A percentile compares a stretch with the other conserved stretches of the same genome.
Conservation (phyloP, 23 red algal genomes). For the Porphyridium purpureum region DNA sequence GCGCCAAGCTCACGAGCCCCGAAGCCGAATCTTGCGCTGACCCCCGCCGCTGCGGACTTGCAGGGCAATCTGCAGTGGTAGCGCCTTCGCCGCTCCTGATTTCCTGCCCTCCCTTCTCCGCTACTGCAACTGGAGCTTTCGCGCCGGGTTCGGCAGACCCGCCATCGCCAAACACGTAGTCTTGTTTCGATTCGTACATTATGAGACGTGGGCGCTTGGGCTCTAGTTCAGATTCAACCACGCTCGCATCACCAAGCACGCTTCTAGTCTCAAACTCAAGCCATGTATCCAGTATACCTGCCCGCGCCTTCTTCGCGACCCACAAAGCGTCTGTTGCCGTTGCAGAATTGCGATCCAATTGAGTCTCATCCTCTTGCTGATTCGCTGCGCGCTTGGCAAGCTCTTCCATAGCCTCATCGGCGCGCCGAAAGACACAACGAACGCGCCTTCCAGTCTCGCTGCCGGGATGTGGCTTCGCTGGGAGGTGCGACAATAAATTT, state of each 20-base stretch:
- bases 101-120: too few species aligned
- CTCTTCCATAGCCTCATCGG: constrained; percentile 6
- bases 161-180: constrained; percentile 22
- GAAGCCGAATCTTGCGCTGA: too few species aligned
- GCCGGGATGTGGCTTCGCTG: neutral
- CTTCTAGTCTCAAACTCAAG: constrained; percentile 9
- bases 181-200: constrained; percentile 30
- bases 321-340: neutral
- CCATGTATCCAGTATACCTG: constrained; percentile 13
- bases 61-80: too few species aligned
- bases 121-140: too few species aligned
- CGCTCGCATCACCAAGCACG: constrained; percentile 5
- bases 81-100: too few species aligned
- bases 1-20: too few species aligned
- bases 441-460: neutral
- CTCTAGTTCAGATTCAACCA: constrained; percentile 11
- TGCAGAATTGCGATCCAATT: constrained; percentile 1
- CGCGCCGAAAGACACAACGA: neutral
- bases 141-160: constrained; percentile 5
- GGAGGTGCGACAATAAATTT: constrained; percentile 11
- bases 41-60: too few species aligned
- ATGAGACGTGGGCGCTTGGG: neutral
- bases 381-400: constrained; percentile 1
- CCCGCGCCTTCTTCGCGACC: neutral
- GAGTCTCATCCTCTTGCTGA: constrained; percentile 1